Conservation (phyloP, 2,329 filamentous ascomycete species). For the Penicillium glabrum region DNA sequence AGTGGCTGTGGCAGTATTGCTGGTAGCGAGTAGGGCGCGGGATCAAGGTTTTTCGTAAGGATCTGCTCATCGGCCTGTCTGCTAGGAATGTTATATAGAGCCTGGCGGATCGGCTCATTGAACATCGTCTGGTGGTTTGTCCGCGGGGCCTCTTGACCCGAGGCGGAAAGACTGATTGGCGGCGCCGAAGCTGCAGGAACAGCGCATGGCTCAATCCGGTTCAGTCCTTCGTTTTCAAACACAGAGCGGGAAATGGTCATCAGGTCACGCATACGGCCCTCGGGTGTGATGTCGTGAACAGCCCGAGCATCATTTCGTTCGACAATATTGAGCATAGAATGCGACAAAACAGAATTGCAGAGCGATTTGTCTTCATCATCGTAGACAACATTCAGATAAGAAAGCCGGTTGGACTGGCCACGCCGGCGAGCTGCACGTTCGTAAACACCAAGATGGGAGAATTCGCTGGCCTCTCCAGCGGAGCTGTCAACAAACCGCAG, state of each 20-base stretch:
- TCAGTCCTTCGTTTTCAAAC: constrained; percentile 70
- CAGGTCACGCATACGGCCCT: constrained; percentile 71
- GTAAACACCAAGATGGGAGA: constrained; percentile 70
- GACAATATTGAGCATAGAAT: constrained; percentile 79
- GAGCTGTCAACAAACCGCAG: constrained; percentile 82
- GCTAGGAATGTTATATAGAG: constrained; percentile 65
- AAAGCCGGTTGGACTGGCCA: constrained; percentile 57
- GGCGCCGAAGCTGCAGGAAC: constrained; percentile 79
- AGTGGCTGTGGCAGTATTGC: constrained; percentile 78
- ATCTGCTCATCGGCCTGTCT: constrained; percentile 69
- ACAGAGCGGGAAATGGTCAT: constrained; percentile 72
- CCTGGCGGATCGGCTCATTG: constrained; percentile 71
- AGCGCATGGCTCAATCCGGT: constrained; percentile 77
- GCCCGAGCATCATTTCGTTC: constrained; percentile 66
- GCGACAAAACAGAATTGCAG: constrained; percentile 65
- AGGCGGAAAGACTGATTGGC: constrained; percentile 77
- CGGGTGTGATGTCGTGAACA: constrained; percentile 66
- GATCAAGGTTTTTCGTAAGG: constrained; percentile 69
- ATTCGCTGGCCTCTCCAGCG: constrained; percentile 67
- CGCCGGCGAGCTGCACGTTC: constrained; percentile 66
- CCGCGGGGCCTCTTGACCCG: constrained; percentile 61
- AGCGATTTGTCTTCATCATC: constrained; percentile 61
- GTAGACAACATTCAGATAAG: constrained; percentile 68
- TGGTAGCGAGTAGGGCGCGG: constrained; percentile 53
- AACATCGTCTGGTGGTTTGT: constrained; percentile 74